phyloP scores from a whole-genome alignment of 1,284 basidiomycete genomes.

The Wolfiporia cocos region DNA sequence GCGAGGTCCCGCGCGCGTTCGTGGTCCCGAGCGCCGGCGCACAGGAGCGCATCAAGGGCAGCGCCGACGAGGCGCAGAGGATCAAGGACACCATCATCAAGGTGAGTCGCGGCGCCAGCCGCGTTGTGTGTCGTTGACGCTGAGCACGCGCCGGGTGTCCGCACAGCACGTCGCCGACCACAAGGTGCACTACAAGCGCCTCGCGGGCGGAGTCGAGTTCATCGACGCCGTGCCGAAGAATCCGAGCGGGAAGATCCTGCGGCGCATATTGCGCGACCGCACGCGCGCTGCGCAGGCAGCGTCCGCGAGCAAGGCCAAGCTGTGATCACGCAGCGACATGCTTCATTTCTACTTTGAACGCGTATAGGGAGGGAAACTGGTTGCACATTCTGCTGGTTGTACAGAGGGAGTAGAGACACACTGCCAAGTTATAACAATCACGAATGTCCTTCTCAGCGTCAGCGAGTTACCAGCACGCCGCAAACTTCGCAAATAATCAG shows the following conservation, averaged over 20 bases:
- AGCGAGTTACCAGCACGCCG: too few relatives aligned
- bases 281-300: conserved; percentile 2
- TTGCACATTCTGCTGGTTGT: too few relatives aligned
- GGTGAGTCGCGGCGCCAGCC: conserved; percentile 39
- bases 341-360: too few relatives aligned
- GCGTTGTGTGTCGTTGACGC: background rate
- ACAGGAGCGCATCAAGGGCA: conserved; percentile 13
- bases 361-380: too few relatives aligned
- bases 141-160: background rate
- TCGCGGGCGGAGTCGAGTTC: conserved; percentile 19
- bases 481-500: too few relatives aligned
- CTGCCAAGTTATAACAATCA: too few relatives aligned
- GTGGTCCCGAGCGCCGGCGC: conserved; percentile 49
- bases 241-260: conserved; percentile 21
- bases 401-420: too few relatives aligned
- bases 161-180: conserved; percentile 19
- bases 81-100: conserved; percentile 15
- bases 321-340: background rate
- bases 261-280: conserved; percentile 22
- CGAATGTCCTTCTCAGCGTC: too few relatives aligned
- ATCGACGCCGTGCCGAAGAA: conserved; percentile 20
- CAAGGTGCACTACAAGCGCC: conserved; percentile 20
- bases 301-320: conserved; percentile 1
- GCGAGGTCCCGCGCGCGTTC: conserved; percentile 73
- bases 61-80: conserved; percentile 6